A percentile compares a stretch with the other conserved stretches of the same genome.
These are phyloP conservation scores for Glonium stellatum DNA, from an alignment of 495 filamentous ascomycete genomes.

Conservation along the genomic window DNA sequence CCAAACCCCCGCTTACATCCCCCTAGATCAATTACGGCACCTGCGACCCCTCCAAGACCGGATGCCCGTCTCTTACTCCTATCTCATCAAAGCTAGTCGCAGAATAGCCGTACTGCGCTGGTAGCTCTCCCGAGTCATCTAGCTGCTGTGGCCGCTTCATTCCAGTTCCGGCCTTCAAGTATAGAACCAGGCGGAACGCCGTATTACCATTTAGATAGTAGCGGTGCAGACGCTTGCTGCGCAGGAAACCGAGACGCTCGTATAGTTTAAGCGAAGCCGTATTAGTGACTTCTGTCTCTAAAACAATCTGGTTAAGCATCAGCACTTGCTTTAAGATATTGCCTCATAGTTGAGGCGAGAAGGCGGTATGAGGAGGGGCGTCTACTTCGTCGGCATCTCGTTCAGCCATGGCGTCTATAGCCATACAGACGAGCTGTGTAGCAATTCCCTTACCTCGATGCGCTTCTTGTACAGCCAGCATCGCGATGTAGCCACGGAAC, in stretches of 20 bases:
- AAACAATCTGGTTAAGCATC: conserved; percentile 54
- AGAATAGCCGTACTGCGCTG: background rate
- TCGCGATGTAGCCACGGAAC: conserved; percentile 92
- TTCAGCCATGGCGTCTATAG: conserved; percentile 84
- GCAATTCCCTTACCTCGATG: conserved; percentile 85
- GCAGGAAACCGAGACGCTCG: conserved; percentile 84
- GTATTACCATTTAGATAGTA: conserved; percentile 98
- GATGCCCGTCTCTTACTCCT: background rate
- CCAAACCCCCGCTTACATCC: too few species aligned
- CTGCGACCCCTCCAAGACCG: background rate
- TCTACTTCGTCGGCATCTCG: conserved; percentile 77
- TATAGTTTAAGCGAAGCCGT: conserved; percentile 87
- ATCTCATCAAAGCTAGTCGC: background rate
- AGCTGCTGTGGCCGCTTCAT: conserved; percentile 7
- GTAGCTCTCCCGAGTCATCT: conserved; percentile 2
- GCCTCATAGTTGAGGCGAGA: background rate
- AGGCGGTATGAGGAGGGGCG: background rate
- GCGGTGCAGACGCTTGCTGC: conserved; percentile 86
- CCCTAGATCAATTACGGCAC: too few species aligned
- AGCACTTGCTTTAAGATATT: background rate
- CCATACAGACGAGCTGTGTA: conserved; percentile 78
- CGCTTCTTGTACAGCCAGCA: conserved; percentile 79
- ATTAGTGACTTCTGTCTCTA: conserved; percentile 97
- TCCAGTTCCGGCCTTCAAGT: conserved; percentile 58
- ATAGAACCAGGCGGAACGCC: conserved; percentile 79